Evolutionary conservation across 805 yeast species (phyloP), one percentile per base, ranked within the genome.

Genomic region (Kluyveromyces nonfermentans): DNA sequence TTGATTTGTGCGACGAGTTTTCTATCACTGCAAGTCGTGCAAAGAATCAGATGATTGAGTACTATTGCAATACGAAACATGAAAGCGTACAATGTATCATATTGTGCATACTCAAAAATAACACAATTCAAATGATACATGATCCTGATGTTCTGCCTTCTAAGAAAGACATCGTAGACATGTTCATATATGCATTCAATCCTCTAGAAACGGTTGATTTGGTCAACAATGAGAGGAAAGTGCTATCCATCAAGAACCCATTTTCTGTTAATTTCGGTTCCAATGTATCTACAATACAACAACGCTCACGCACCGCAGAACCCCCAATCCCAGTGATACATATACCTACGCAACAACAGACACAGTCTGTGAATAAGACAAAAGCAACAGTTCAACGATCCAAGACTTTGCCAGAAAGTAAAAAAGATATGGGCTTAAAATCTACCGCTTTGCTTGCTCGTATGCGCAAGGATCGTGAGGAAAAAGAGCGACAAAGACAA

Each of bases 151-250:
- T 47, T 15, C 42, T 52, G 15, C 51, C 47, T 5, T 45, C 46
- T 17, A 45, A 46, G n/a, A 45, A 52, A 7, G 39, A 49, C 3
- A 35, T 62, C 2, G 31, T 45, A 1, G 66, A 62, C 46, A 57
- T 58, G 38, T 62, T 62, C 34, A 62, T 62, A 18, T 62, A 60
- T 50, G 66, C 60, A 4, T 59, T 62, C 44, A 59, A 55, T 40
- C 63, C 66, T 2, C 56, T 50, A 52, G 56, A 59, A 7, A 48
- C 48, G 30, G 56, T 56, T 39, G 48, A 49, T 10, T 58, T 63
- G 15, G 43, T 51, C 2, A 58, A 53, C 43, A 19, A 16, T 19
- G 43, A 53, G 31, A 41, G 46, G 17, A 53, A 46, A 18, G 38
- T 45, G 20, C 41, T 51, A 32, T 33, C 51, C 8, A 51, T 57